These are phyloP conservation scores for Ascochyta rabiei DNA, from an alignment of 2,329 filamentous ascomycete genomes.

Conservation along the genomic window DNA sequence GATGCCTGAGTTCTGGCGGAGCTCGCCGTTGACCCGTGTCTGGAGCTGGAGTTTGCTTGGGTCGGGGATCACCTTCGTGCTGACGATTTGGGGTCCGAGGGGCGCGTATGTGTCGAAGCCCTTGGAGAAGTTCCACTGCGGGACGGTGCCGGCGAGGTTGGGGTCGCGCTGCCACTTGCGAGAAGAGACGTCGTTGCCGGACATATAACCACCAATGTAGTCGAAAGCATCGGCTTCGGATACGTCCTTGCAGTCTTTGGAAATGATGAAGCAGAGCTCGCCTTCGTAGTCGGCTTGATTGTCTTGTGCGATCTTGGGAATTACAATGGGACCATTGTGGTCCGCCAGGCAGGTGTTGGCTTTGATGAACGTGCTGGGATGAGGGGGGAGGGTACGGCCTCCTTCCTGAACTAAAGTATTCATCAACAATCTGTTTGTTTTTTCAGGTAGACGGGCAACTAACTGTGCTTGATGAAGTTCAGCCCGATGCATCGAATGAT, in stretches of 20 bases:
- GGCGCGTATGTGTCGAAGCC: conserved; percentile 64
- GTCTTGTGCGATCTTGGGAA: conserved; percentile 58
- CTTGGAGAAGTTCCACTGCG: conserved; percentile 64
- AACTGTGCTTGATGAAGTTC: conserved; percentile 65
- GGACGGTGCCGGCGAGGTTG: conserved; percentile 56
- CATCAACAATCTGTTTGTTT: neutral
- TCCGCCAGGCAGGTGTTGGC: conserved; percentile 49
- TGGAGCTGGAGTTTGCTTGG: conserved; percentile 52
- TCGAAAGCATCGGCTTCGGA: conserved; percentile 51
- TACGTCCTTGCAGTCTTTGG: conserved; percentile 59
- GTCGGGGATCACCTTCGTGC: conserved; percentile 50
- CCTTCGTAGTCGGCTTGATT: conserved; percentile 53
- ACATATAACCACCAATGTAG: conserved; percentile 61
- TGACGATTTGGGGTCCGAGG: conserved; percentile 58
- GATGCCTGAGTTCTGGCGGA: conserved; percentile 57
- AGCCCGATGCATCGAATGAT: conserved; percentile 65
- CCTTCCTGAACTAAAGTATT: conserved; percentile 56
- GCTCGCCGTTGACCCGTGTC: conserved; percentile 57
- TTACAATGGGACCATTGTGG: conserved; percentile 51
- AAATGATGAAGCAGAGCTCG: conserved; percentile 56
- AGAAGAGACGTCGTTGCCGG: conserved; percentile 62
- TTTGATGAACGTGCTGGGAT: conserved; percentile 60
- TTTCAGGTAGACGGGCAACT: neutral
- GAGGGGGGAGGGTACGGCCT: conserved; percentile 57
- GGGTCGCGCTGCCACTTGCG: conserved; percentile 61